Evolutionary conservation across 2,329 filamentous ascomycete species (phyloP), one percentile per base, ranked within the genome.

Genomic region (Penicillium olsonii): DNA sequence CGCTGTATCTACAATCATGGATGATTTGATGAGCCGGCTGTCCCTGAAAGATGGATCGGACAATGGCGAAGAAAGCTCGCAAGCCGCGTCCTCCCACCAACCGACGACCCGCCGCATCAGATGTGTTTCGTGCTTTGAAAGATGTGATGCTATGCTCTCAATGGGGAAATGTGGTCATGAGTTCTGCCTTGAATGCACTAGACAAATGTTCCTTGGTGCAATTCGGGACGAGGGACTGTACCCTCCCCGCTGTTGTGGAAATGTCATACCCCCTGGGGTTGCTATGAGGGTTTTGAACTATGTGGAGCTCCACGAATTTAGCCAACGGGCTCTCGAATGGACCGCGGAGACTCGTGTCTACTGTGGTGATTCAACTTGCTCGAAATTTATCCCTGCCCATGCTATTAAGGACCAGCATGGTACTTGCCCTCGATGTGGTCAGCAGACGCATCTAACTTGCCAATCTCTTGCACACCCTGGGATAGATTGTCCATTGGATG

Each of bases 361-460:
- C 37, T 62, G 60, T 11, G 53, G 55, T 0, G 52, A 58, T 1
- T 50, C 50, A 11, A 59, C 19, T 5, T 62, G 58, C 18, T 60
- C 58, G 2, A 47, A 42, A 9, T 62, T 60, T 10, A 61, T 62
- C 20, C 57, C 53, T 2, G 51, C 45, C 1, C 52, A 45, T 5
- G 22, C 43, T 0, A 55, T 60, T 14, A 8, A 42, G 0, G 3
- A 54, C 5, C 50, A 55, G 12, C 39, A 39, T 6, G 57, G 56
- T 7, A 53, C 33, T 5, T 63, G 56, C 19, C 37, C 37, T 17
- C n/a, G 22, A 4, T 63, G 54, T 34, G 14, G 40, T 8, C 38
- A 48, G 14, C 22, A 42, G 18, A 63, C 57, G 4, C 56, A 62
- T 49, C 15, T 53, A 11, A 19, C 33, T 19, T 62, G 54, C 15